Percentiles rank a stretch among this genome's conserved stretches.
Conservation (phyloP, 345 rosid species). For the Melaleuca quinquenervia region DNA sequence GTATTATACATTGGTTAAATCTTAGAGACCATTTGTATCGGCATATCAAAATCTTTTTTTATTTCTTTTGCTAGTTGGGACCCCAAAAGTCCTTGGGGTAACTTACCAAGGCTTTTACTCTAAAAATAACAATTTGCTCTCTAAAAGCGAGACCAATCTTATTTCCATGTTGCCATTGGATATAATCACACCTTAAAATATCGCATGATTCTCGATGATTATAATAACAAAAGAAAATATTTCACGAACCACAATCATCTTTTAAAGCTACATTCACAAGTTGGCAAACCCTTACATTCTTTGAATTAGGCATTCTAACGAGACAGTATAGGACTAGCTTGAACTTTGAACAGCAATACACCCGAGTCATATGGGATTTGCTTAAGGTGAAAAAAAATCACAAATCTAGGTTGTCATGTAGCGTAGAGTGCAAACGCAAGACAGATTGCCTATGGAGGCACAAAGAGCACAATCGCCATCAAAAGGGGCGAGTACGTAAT, state of each 20-base stretch:
- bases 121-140: too few species aligned
- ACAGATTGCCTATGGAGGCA: not conserved
- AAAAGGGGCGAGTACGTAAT: too few species aligned
- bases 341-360: not conserved
- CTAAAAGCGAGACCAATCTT: too few species aligned
- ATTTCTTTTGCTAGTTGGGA: too few species aligned
- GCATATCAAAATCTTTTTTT: too few species aligned
- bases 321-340: not conserved
- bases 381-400: not conserved
- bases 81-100: too few species aligned
- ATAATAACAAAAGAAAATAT: not conserved
- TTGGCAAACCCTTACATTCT: too few species aligned
- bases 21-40: too few species aligned
- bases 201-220: not conserved
- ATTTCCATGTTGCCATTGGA: not conserved
- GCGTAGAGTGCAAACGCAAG: not conserved
- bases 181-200: not conserved
- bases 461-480: not conserved
- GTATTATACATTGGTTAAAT: too few species aligned
- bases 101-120: too few species aligned
- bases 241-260: not conserved
- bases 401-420: rapidly evolving
- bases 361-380: not conserved
- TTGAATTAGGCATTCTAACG: rapidly evolving
- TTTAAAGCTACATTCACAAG: rapidly evolving